Percentiles rank a stretch among this genome's conserved stretches.
phyloP scores from a whole-genome alignment of 139 green algal species.

The Chlorella sp. region DNA sequence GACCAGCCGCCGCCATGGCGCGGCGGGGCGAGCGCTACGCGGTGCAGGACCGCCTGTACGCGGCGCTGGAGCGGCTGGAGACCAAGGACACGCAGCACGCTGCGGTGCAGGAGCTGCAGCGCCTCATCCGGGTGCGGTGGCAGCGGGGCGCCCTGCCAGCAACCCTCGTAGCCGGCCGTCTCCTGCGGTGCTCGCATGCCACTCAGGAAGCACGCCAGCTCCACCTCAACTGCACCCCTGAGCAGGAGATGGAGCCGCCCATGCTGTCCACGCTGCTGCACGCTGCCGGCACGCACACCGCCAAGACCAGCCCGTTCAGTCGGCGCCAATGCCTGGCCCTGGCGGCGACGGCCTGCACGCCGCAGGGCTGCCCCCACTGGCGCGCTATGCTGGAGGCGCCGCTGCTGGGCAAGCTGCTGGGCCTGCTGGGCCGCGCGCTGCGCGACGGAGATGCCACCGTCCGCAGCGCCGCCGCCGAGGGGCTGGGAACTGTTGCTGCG shows the following conservation, averaged over 20 bases:
- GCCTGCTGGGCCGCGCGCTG: conserved; percentile 1
- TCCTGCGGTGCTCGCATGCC: not conserved
- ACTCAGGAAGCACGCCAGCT: not conserved
- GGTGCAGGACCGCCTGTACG: conserved; percentile 10
- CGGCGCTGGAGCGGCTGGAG: conserved; percentile 18
- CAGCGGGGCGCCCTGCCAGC: not conserved
- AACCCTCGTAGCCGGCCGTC: not conserved
- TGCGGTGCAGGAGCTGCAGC: not conserved
- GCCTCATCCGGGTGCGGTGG: not conserved
- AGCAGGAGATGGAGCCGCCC: conserved; percentile 8
- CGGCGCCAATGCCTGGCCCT: not conserved
- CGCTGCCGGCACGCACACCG: not conserved
- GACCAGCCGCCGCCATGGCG: not conserved
- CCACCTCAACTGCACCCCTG: not conserved
- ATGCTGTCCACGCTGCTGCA: conserved; percentile 26
- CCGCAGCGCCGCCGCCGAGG: not conserved
- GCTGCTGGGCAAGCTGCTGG: conserved; percentile 30
- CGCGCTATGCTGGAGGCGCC: conserved; percentile 14
- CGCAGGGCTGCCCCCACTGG: not conserved
- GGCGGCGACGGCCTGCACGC: not conserved
- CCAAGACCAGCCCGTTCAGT: not conserved
- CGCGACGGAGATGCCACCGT: conserved; percentile 8
- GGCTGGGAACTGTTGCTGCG: not conserved
- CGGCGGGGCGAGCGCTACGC: not conserved
- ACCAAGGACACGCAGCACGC: conserved; percentile 10